Conservation (phyloP, 2,329 filamentous ascomycete species). For the Cladophialophora exuberans region DNA sequence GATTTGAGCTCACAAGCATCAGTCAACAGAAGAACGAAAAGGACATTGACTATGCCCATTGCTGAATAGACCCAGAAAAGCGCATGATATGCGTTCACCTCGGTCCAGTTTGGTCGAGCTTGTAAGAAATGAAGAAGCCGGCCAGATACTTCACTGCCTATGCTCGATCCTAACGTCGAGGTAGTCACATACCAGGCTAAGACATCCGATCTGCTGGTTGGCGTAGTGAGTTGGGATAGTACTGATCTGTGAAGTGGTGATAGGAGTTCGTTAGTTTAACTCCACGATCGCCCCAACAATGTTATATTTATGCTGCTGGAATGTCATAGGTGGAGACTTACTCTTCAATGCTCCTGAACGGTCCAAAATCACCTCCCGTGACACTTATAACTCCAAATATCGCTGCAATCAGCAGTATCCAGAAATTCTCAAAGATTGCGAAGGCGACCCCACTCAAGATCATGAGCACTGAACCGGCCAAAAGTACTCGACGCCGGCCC, state of each 20-base stretch:
- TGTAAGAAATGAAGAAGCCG: slow-evolving; percentile 55
- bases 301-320: too few species aligned
- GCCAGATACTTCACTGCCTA: slow-evolving; percentile 58
- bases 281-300: too few species aligned
- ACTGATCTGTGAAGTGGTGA: slow-evolving; percentile 38
- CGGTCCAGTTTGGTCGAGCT: slow-evolving; percentile 51
- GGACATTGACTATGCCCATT: slow-evolving; percentile 59
- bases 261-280: slow-evolving; percentile 19
- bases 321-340: slow-evolving; percentile 32
- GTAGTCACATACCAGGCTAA: slow-evolving; percentile 50
- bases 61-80: slow-evolving; percentile 62
- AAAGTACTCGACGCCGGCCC: slow-evolving; percentile 59
- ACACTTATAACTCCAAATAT: slow-evolving; percentile 64
- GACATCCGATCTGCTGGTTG: slow-evolving; percentile 32
- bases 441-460: slow-evolving; percentile 60
- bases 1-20: slow-evolving; percentile 54
- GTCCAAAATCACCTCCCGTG: slow-evolving; percentile 67
- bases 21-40: slow-evolving; percentile 53
- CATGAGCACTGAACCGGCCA: slow-evolving; percentile 61
- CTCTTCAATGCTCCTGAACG: slow-evolving; percentile 66
- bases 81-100: slow-evolving; percentile 58
- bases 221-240: slow-evolving; percentile 39
- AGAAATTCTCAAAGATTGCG: slow-evolving; percentile 57
- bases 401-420: slow-evolving; percentile 60
- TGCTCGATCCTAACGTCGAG: slow-evolving; percentile 58